Evolutionary conservation across 768 basidiomycete genomes (phyloP), one percentile per base, ranked within the genome.

Genomic region (Amanita subjunquillea): DNA sequence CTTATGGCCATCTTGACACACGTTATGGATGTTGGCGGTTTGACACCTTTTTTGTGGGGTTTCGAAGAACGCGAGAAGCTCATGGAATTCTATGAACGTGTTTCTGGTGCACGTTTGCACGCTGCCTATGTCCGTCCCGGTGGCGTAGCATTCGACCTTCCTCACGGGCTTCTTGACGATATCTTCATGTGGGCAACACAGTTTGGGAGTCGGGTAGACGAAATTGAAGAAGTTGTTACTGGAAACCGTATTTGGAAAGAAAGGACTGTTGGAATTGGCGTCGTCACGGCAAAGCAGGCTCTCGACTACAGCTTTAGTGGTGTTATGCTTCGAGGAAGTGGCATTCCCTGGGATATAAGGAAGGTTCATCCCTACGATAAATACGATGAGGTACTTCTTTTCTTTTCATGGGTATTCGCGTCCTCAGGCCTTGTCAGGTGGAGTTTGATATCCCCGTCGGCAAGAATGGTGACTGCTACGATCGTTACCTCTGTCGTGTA

Each of bases 21-120:
- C 68, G 85, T 89, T 49, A 93, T 92, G 89, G 92, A 99, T 63
- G 95, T 99, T 57, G 95, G 95, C 65, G 95, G 91, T 54, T 80
- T 99, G 8, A 99, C 95, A 2, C 95, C 95, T 36, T 99, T 97
- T 84, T 75, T 99, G 29, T 99, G 95, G 93, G 95, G 95, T 60
- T 98, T 98, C 76, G 95, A 98, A 70, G 95, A 99, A 69, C 91
- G 95, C 52, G 95, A 98, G 73, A 99, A 99, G 75, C 82, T 98
- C 57, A 98, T 98, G 95, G 95, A 99, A 65, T 99, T 98, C 71
- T 99, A 99, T 67, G 95, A 99, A 71, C 92, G 95, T 53, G 95
- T 98, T 38, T 97, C 94, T 7, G 95, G 95, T 58, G 95, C 95
- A 4, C 93, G 95, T 51, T 78, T 99, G 62, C 95, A 99, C 63